Evolutionary conservation across 495 filamentous ascomycete genomes (phyloP).

Genomic region (Evansstolkia leycettana): DNA sequence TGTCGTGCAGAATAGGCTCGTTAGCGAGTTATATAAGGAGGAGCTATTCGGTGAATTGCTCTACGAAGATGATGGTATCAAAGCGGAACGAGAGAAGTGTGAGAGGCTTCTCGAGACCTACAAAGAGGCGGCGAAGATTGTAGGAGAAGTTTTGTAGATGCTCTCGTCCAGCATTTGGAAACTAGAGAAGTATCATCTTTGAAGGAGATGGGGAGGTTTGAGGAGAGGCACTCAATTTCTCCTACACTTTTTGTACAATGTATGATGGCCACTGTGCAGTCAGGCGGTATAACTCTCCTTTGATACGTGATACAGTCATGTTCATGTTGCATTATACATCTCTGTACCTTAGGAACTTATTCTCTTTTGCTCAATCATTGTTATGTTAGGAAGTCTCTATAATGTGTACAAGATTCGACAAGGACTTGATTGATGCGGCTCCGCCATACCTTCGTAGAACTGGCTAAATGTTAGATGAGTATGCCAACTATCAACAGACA

Average conservation of each 20-base stretch:
- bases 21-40: conserved; percentile 92
- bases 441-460: too few species aligned
- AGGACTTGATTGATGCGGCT: too few species aligned
- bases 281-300: not conserved
- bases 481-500: too few species aligned
- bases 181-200: not conserved
- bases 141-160: conserved; percentile 79
- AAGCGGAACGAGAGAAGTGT: conserved; percentile 95
- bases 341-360: conserved; percentile 8
- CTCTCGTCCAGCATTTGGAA: too few species aligned
- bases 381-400: too few species aligned
- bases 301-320: not conserved
- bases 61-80: conserved; percentile 95
- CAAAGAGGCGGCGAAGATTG: conserved; percentile 92
- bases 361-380: conserved; percentile 15
- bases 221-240: too few species aligned
- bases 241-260: not conserved
- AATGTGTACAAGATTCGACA: too few species aligned
- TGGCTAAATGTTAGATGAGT: too few species aligned
- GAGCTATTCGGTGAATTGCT: conserved; percentile 84
- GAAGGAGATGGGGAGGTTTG: conserved; percentile 1
- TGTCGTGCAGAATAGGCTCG: conserved; percentile 89
- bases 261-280: not conserved
- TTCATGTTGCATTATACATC: not conserved
- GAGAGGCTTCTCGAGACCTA: conserved; percentile 90